Conservation (phyloP, 1,284 basidiomycete genomes). For the Heliocybe sulcata region DNA sequence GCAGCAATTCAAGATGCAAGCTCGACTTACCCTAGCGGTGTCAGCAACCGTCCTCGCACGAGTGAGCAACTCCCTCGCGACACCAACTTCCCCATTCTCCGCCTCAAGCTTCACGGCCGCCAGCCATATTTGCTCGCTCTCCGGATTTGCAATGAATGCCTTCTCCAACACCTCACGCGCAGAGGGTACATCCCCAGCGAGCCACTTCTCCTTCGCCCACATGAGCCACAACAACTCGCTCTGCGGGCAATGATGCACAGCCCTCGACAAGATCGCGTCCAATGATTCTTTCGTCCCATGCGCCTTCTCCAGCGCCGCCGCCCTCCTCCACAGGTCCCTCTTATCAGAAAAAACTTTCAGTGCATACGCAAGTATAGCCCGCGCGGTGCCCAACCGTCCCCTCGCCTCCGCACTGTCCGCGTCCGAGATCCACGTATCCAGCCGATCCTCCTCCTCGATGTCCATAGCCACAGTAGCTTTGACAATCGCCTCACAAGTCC, state of each 20-base stretch:
- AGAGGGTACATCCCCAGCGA: constrained; percentile 79
- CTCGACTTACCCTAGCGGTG: constrained; percentile 70
- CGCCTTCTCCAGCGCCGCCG: constrained; percentile 87
- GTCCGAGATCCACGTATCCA: constrained; percentile 89
- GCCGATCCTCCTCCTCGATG: constrained; percentile 88
- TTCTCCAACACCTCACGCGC: constrained; percentile 83
- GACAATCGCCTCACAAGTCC: constrained; percentile 92
- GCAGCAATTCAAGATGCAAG: not conserved
- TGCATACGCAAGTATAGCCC: constrained; percentile 86
- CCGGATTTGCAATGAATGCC: constrained; percentile 93
- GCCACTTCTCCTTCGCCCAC: constrained; percentile 94
- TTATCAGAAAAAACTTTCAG: constrained; percentile 88
- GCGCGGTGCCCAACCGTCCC: constrained; percentile 75
- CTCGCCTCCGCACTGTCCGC: constrained; percentile 76
- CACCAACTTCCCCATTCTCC: constrained; percentile 84
- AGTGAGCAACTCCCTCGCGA: constrained; percentile 80
- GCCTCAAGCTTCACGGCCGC: constrained; percentile 96
- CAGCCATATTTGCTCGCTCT: constrained; percentile 96
- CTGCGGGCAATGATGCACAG: constrained; percentile 86
- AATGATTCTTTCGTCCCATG: constrained; percentile 82
- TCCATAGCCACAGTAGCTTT: constrained; percentile 95
- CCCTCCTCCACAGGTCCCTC: constrained; percentile 79
- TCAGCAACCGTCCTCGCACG: constrained; percentile 87
- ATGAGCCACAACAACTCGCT: constrained; percentile 97
- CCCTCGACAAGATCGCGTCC: constrained; percentile 76